Percentiles rank a stretch among this genome's conserved stretches.
Conservation (phyloP, 192 early-diverging fungal species). For the Phycomyces nitens region DNA sequence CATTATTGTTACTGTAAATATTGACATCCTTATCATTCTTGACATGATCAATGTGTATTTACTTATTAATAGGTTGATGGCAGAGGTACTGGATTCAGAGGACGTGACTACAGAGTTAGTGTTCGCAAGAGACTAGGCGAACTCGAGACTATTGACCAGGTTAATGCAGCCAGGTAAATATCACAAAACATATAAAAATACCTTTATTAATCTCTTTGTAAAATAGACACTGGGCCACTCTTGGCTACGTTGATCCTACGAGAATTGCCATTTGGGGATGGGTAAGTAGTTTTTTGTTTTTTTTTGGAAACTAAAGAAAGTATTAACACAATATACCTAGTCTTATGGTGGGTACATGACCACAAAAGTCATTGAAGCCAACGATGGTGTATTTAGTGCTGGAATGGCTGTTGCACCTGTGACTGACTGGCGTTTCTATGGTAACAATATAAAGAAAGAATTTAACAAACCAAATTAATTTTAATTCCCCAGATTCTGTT, state of each 20-base stretch:
- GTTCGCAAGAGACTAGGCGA: conserved; percentile 80
- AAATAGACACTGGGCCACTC: conserved; percentile 46
- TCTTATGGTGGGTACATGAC: conserved; percentile 93
- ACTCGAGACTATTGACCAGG: conserved; percentile 81
- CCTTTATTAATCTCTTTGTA: neutral
- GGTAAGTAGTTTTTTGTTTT: no score
- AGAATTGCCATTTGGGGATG: conserved; percentile 97
- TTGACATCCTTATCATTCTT: no score
- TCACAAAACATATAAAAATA: conserved; percentile 16
- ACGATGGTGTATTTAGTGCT: conserved; percentile 76
- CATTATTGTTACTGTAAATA: conserved; percentile 58
- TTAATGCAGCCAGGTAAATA: conserved; percentile 69
- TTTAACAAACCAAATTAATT: no score
- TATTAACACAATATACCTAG: conserved; percentile 25
- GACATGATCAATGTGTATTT: no score
- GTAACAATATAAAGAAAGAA: no score
- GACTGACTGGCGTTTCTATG: conserved; percentile 80
- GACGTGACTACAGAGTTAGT: conserved; percentile 71
- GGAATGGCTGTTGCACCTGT: conserved; percentile 98
- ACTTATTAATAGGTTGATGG: conserved; percentile 61
- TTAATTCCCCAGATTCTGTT: conserved; percentile 65
- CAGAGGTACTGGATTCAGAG: conserved; percentile 86
- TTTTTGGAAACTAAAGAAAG: neutral
- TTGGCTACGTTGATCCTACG: conserved; percentile 75
- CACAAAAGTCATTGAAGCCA: conserved; percentile 78